Evolutionary conservation across 2,329 filamentous ascomycete species (phyloP), one percentile per base, ranked within the genome.

Genomic region (Aspergillus arachidicola): DNA sequence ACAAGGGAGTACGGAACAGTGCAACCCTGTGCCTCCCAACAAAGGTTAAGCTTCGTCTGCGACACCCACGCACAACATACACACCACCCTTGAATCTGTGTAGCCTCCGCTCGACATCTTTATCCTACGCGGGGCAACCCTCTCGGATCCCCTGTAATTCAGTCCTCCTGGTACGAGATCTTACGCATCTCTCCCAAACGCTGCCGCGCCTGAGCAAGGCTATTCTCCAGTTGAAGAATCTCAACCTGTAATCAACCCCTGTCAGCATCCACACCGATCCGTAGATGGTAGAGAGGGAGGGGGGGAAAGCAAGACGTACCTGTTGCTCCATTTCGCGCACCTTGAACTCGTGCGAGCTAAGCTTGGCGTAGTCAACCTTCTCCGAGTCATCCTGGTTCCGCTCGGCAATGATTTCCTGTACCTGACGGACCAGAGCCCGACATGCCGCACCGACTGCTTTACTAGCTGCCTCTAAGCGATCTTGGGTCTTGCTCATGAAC

Each of bases 271-370:
- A 36, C 14, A 36, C 34, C 14, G 34, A 36, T 36, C 34, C 34
- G 34, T 36, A 14, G 14, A 36, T 14, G 34, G 6, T 36, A 36
- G 34, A 36, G 34, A 36, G 16, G 48, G 57, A 66, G 55, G 62
- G 32, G 38, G 32, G 38, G 41, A 26, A 60, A 57, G 10, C 62
- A 62, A 85, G 86, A 51, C 46, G 46, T 85, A 97, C 94, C 91
- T 99, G 95, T 77, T 99, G 95, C 82, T 99, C 95, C 95, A 99
- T 99, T 82, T 99, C 94, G 72, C 91, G 87, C 58, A 97, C 93
- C 86, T 99, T 99, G 85, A 99, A 98, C 82, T 99, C 95, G 79
- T 97, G 94, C 36, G 91, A 89, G 66, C 92, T 94, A 54, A 99
- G 83, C 81, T 93, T 92, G 50, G 86, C 84, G 79, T 98, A 99